These are phyloP conservation scores for Salvia splendens DNA, from an alignment of 257 asterid species.

Conservation along the genomic window DNA sequence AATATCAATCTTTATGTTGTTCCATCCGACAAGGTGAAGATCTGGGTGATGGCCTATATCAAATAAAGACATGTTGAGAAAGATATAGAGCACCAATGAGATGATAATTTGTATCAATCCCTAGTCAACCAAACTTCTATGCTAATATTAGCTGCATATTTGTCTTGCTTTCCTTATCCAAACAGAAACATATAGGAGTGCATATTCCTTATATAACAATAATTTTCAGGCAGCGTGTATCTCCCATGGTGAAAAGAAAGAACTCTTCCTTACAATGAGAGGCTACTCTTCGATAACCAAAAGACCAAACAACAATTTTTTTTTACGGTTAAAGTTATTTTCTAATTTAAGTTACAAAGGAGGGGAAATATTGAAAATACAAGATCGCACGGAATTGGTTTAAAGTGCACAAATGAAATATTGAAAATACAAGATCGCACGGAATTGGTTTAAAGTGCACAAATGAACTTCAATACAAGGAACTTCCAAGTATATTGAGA, in stretches of 20 bases:
- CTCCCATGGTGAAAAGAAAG: background rate
- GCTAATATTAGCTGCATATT: slow-evolving; percentile 2
- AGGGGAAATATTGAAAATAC: background rate
- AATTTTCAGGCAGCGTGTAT: background rate
- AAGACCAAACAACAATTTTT: slow-evolving; percentile 1
- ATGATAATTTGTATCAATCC: background rate
- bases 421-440: slow-evolving; percentile 1
- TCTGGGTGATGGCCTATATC: slow-evolving; percentile 90
- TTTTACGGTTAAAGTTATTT: slow-evolving; percentile 1
- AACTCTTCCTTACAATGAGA: background rate
- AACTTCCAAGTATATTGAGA: background rate
- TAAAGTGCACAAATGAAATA: background rate
- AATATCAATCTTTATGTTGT: slow-evolving; percentile 81
- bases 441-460: background rate
- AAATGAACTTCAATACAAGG: background rate
- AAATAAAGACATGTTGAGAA: slow-evolving; percentile 24
- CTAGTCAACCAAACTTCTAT: background rate
- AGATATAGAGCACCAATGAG: background rate
- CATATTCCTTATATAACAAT: slow-evolving; percentile 1
- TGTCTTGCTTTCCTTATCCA: background rate
- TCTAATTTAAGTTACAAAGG: background rate
- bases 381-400: background rate
- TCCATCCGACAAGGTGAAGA: slow-evolving; percentile 98
- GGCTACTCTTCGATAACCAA: background rate
- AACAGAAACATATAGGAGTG: slow-evolving; percentile 3